These are phyloP conservation scores for Saccharomyces pastorianus DNA, from an alignment of 1,139 yeast genomes.

Conservation along the genomic window DNA sequence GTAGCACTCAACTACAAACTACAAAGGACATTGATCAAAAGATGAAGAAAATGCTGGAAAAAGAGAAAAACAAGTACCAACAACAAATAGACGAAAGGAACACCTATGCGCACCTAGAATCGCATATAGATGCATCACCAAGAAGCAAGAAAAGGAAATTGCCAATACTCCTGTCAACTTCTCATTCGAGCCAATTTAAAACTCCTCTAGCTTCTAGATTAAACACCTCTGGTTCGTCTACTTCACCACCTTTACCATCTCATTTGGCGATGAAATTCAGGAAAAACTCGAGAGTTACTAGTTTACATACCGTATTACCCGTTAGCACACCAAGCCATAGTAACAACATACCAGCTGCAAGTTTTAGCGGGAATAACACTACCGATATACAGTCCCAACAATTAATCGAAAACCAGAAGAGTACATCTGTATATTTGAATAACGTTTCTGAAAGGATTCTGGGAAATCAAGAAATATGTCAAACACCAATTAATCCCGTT, in stretches of 20 bases:
- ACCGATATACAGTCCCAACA: background rate
- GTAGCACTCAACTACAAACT: constrained; percentile 6
- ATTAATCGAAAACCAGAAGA: constrained; percentile 1
- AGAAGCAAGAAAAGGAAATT: constrained; percentile 21
- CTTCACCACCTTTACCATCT: constrained; percentile 24
- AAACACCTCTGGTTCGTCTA: constrained; percentile 8
- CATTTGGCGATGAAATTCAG: constrained; percentile 23
- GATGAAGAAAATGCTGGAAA: constrained; percentile 22
- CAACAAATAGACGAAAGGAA: constrained; percentile 16
- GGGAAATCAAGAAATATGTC: constrained; percentile 7
- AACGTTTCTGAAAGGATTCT: constrained; percentile 5
- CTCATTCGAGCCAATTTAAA: constrained; percentile 20
- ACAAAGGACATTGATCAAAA: constrained; percentile 23
- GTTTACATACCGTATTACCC: constrained; percentile 12
- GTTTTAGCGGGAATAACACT: constrained; percentile 9
- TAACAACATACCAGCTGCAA: constrained; percentile 15
- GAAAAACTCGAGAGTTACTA: constrained; percentile 8
- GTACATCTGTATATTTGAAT: constrained; percentile 1
- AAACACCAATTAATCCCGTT: constrained; percentile 17
- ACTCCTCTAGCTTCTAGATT: constrained; percentile 22
- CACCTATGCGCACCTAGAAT: constrained; percentile 27
- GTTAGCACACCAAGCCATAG: constrained; percentile 25
- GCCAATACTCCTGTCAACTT: constrained; percentile 28
- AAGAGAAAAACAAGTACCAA: constrained; percentile 17
- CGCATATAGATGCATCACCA: constrained; percentile 29